Percentiles rank a stretch among this genome's conserved stretches.
Conservation (phyloP, 2,329 filamentous ascomycete species). For the Aspergillus awamori region DNA sequence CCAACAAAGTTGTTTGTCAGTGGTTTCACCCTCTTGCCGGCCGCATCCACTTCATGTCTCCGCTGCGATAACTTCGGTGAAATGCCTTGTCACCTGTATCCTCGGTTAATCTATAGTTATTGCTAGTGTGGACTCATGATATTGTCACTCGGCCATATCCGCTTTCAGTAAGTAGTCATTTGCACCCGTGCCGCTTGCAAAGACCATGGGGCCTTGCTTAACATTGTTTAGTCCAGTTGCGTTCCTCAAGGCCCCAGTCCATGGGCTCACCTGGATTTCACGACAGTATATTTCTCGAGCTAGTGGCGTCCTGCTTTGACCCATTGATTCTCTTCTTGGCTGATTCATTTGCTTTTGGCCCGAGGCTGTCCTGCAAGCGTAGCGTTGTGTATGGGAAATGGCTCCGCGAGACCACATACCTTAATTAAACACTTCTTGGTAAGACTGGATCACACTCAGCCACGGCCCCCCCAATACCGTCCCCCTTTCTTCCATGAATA, state of each 20-base stretch:
- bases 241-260: neutral
- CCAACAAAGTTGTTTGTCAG: too few species aligned
- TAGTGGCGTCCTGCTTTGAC: neutral
- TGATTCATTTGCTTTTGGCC: slow-evolving; percentile 1
- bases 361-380: neutral
- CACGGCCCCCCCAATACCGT: slow-evolving; percentile 3
- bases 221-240: neutral
- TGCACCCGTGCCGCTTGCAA: neutral
- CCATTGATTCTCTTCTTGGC: neutral
- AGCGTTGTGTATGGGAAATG: neutral
- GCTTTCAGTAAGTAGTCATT: neutral
- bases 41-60: neutral
- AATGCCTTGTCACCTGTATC: neutral
- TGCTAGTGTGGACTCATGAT: slow-evolving; percentile 1
- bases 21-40: neutral
- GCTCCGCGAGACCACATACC: slow-evolving; percentile 1
- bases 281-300: neutral
- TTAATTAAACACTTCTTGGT: slow-evolving; percentile 12
- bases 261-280: neutral
- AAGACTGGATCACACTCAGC: slow-evolving; percentile 10
- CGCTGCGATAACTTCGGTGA: neutral
- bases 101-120: neutral
- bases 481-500: slow-evolving; percentile 1
- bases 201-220: neutral
- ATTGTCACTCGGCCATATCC: slow-evolving; percentile 4